Percentiles rank a stretch among this genome's conserved stretches.
These are phyloP conservation scores for Xylaria acuta DNA, from an alignment of 495 filamentous ascomycete genomes.

Conservation along the genomic window DNA sequence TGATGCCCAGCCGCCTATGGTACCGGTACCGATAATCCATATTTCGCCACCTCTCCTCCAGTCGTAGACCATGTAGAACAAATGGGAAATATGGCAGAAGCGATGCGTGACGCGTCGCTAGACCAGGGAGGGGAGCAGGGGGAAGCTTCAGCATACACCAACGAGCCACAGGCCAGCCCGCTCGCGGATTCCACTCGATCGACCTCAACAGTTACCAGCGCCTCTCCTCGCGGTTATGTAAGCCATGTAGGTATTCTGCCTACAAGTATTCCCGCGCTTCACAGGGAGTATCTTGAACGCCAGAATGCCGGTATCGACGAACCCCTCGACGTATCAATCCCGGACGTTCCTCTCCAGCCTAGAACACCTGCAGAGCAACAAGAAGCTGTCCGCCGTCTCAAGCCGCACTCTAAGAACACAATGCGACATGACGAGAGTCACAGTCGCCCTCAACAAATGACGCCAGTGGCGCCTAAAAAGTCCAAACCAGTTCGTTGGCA, in stretches of 20 bases:
- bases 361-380: slow-evolving; percentile 76
- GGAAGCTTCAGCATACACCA: slow-evolving; percentile 22
- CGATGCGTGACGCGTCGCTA: slow-evolving; percentile 23
- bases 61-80: slow-evolving; percentile 39
- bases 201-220: slow-evolving; percentile 51
- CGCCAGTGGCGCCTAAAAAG: slow-evolving; percentile 69
- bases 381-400: slow-evolving; percentile 74
- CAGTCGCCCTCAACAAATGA: slow-evolving; percentile 70
- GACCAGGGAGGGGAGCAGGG: slow-evolving; percentile 25
- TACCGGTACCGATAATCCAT: slow-evolving; percentile 45
- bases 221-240: slow-evolving; percentile 61
- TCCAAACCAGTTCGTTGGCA: slow-evolving; percentile 85
- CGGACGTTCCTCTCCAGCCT: slow-evolving; percentile 57
- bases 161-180: slow-evolving; percentile 38
- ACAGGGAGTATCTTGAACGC: slow-evolving; percentile 85
- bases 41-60: slow-evolving; percentile 47
- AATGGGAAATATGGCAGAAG: slow-evolving; percentile 38
- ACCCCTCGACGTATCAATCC: slow-evolving; percentile 47
- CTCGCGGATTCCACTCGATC: slow-evolving; percentile 50
- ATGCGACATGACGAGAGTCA: slow-evolving; percentile 65
- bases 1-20: slow-evolving; percentile 38
- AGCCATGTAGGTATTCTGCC: slow-evolving; percentile 90
- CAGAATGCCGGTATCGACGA: slow-evolving; percentile 57
- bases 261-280: slow-evolving; percentile 86
- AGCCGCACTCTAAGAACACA: slow-evolving; percentile 73